Evolutionary conservation across 805 yeast species (phyloP), one percentile per base, ranked within the genome.

Genomic region (Yarrowia bubula): DNA sequence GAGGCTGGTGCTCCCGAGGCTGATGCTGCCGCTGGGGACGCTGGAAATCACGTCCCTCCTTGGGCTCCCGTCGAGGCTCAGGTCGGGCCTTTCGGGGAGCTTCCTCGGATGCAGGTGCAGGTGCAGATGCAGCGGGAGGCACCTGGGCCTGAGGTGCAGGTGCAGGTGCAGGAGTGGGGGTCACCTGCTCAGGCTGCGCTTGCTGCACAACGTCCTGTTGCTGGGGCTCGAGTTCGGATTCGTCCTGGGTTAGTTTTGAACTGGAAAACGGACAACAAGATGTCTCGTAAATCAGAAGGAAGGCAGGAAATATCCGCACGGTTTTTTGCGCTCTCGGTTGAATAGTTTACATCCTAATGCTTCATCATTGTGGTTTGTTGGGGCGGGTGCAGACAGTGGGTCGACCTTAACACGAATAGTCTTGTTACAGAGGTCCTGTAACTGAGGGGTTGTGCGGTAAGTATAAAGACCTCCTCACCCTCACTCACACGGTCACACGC

Each of bases 261-360:
- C n/a, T n/a, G n/a, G n/a, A n/a, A n/a, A n/a, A n/a, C n/a, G n/a
- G n/a, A n/a, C n/a, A 11, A n/a, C n/a, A n/a, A n/a, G n/a, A 28
- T 13, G 17, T 33, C 3, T 11, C 17, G 18, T 14, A 22, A 17
- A 44, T 77, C 80, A 77, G 80, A 76, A 77, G 80, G 81, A 77
- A 77, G 80, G 80, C 80, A 77, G 77, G 77, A 69, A 67, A 65
- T 71, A 63, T 73, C 77, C 70, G 73, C 78, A 75, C 66, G 75
- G 71, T 68, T 66, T 71, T 67, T 74, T 75, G 73, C 76, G 58
- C 58, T 51, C 69, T 74, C 71, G 69, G 74, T 70, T 68, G 64
- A 69, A 62, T 18, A 50, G 22, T 63, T 67, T 66, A 68, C 75
- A 73, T 73, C 75, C 75, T 71, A 53, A 31, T 68, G 71, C 58